Base-by-base conservation (phyloP, 106 monocot species). In the Triglochin maritima region DNA sequence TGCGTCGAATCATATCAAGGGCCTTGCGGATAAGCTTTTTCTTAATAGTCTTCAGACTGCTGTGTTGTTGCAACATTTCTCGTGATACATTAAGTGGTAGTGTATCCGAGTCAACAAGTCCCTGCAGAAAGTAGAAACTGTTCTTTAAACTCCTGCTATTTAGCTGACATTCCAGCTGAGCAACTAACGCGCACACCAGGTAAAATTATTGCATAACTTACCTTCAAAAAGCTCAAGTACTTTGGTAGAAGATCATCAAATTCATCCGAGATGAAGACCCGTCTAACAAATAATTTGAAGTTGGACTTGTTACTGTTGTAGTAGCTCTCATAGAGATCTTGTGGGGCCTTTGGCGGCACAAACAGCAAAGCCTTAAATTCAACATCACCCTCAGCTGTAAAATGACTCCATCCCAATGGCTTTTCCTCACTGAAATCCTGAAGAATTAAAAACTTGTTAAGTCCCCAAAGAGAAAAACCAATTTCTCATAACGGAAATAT, bases 191-290 rank as follows among this genome's bases (percentile, higher is more conserved):
- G 1, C 29, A 29, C 29, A 29, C 29, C 29, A 29, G 29, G 29
- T 29, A 29, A 29, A 29, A 29, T 29, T 29, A 29, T 29, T 29
- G 29, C 29, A 29, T 29, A 29, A 1, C 29, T 71, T 80, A 98
- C 96, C 96, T 61, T 80, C 81, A 98, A 82, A 73, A 98, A 98
- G 82, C 72, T 88, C 41, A 98, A 81, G 60, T 83, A 98, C 77
- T 98, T 98, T 4, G 96, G 96, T 63, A 98, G 88, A 71, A 98
- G 91, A 7, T 98, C 96, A 75, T 88, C 86, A 60, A 90, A 98
- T 76, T 98, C 96, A 66, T 98, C 96, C 4, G 96, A 98, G 64
- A 98, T 98, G 77, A 98, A 98, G 60, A 98, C 96, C n/a, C 96
- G 76, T 63, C 96, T 75, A 50, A 98, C 96, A 80, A 83, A 98